phyloP scores from a whole-genome alignment of 1,139 yeast species.

The Kodamaea sp. region DNA sequence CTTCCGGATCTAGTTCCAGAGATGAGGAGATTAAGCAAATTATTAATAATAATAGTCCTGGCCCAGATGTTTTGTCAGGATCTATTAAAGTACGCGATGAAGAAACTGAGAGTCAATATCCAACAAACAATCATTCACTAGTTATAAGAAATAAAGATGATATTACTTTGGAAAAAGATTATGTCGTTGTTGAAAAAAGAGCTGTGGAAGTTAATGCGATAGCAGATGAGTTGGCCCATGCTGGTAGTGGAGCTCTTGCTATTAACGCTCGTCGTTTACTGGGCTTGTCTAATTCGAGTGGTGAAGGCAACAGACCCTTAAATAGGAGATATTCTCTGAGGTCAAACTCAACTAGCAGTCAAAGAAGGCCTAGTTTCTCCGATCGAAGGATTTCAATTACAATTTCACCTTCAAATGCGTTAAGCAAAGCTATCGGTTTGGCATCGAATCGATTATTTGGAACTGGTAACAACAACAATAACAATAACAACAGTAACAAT shows the following conservation, averaged over 20 bases:
- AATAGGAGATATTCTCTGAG: slow-evolving; percentile 32
- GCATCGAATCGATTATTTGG: slow-evolving; percentile 91
- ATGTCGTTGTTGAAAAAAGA: slow-evolving; percentile 90
- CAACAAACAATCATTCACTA: slow-evolving; percentile 10
- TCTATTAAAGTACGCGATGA: slow-evolving; percentile 20
- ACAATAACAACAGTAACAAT: not conserved
- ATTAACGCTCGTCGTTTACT: slow-evolving; percentile 25
- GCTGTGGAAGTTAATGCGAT: slow-evolving; percentile 93
- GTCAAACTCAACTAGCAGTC: slow-evolving; percentile 30
- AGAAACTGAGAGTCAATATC: not conserved
- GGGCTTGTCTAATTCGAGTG: slow-evolving; percentile 14
- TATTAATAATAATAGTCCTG: slow-evolving; percentile 43
- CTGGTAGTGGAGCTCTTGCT: slow-evolving; percentile 57
- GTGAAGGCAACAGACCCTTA: slow-evolving; percentile 11
- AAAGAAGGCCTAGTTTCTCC: slow-evolving; percentile 47
- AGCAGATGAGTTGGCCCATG: slow-evolving; percentile 83
- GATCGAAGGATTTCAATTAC: slow-evolving; percentile 65
- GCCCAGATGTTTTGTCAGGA: slow-evolving; percentile 28
- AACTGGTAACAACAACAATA: slow-evolving; percentile 7
- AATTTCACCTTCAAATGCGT: slow-evolving; percentile 83
- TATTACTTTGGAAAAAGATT: slow-evolving; percentile 65
- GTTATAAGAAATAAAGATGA: slow-evolving; percentile 34
- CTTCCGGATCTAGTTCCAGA: slow-evolving; percentile 16
- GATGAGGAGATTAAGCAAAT: slow-evolving; percentile 47
- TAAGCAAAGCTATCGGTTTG: slow-evolving; percentile 80